Base-by-base conservation (phyloP, 495 filamentous ascomycete species). In the Entonaema liquescens region DNA sequence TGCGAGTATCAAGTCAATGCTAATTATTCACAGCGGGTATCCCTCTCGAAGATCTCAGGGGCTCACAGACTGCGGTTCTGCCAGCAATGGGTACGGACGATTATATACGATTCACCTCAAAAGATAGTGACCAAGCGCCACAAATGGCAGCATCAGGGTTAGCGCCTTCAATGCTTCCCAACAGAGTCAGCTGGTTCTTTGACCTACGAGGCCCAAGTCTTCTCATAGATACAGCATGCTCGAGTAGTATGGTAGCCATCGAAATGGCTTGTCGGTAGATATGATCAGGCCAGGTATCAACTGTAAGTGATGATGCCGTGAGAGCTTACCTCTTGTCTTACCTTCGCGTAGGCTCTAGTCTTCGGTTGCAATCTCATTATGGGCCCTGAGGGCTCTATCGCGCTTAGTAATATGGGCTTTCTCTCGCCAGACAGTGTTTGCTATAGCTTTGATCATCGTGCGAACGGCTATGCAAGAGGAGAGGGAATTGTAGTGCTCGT, bases 151-250 rank as follows among this genome's bases (percentile, higher is more conserved):
- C 85, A 8, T 85, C 82, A 1, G 82, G 84, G 0, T 80, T 74
- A 33, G 71, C 54, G 63, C 78, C 15, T 3, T 67, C 76, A 4
- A 77, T 85, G 69, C 67, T 78, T 67, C 79, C 83, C 9, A 86
- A 88, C 44, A 77, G 86, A 0, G 58, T 87, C 12, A 85, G 82
- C 0, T 81, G 85, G 54, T 83, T 80, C 50, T 86, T 84, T 65
- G 80, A 85, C 65, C 81, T 83, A 68, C 76, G 78, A 6, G 84
- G 87, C 2, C 78, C 80, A 1, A 77, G 88, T 55, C 88, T 90
- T 77, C 92, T 88, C 58, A 83, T 94, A 28, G 92, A 95, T 78
- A 95, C 93, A 1, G 93, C 92, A n/a, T 96, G 93, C 77, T 84
- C 83, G 1, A 81, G 82, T n/a, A 56, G 49, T 49, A 21, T 90